Base-by-base conservation (phyloP, 352 stramenopile species). In the Phytophthora chlamydospora region DNA sequence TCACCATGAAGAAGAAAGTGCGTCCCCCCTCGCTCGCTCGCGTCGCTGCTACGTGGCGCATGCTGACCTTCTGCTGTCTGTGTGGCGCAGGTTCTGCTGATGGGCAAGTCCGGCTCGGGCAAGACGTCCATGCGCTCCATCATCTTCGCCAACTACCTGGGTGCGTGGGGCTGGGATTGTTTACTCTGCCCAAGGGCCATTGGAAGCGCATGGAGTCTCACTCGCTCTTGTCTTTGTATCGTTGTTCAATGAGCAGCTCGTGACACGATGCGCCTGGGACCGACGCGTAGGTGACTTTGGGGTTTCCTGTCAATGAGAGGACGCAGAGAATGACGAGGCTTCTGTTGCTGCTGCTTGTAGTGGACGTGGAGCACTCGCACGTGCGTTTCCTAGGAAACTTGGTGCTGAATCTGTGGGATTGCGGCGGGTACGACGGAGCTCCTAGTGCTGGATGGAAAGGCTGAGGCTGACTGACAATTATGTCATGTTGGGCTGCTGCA, bases 71-170 rank as follows among this genome's bases (percentile, higher is more conserved):
- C 38, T 54, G 5, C n/a, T 41, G 57, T 19, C 34, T 36, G 17
- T 44, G 8, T n/a, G 16, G 14, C 34, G 33, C 77, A 98, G 89
- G 89, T 98, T 48, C 68, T 98, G 27, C 76, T 98, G 54, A 98
- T 98, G 92, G 96, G 96, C 60, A 98, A 98, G 72, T 98, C 89
- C 41, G 93, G 94, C 39, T 94, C 90, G 16, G 97, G 97, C 63
- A 99, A 99, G 80, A 99, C 97, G 48, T 99, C 97, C 50, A 99
- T 99, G 98, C 78, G 98, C 53, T 98, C 93, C 46, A 99, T 99
- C 64, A 99, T 99, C 71, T 99, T 99, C 74, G 98, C 97, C 62
- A 99, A 99, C 83, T 99, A 99, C 78, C 73, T 99, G 54, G 96
- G 83, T 96, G 69, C 24, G 24, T 29, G 21, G 21, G 21, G 21